phyloP scores from a whole-genome alignment of 345 rosid species.

The Eucalyptus grandis region DNA sequence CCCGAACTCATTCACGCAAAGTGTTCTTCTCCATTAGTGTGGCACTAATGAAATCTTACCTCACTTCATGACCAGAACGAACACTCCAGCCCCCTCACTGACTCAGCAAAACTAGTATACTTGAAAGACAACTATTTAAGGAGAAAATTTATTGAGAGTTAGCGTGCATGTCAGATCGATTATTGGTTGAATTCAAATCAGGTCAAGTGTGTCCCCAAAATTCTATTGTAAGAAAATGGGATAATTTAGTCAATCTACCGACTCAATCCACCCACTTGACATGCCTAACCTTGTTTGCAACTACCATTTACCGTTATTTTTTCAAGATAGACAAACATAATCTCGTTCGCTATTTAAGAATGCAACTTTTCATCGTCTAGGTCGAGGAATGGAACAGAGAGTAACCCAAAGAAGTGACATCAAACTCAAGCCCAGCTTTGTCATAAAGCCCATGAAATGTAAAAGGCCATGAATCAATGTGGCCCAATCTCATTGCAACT shows the following conservation, averaged over 20 bases:
- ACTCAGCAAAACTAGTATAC: not conserved
- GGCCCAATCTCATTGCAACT: not conserved
- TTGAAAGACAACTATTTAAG: not conserved
- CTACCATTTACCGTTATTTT: not conserved
- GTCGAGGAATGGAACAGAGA: not conserved
- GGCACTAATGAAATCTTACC: not conserved
- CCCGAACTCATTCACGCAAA: not conserved
- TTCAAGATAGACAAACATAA: not conserved
- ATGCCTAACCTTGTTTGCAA: not conserved
- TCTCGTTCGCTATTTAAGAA: not conserved
- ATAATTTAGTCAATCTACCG: too few species aligned
- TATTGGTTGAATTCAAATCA: accelerated
- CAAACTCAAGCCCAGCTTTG: not conserved
- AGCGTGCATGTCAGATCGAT: accelerated
- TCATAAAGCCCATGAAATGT: not conserved
- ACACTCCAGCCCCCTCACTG: not conserved
- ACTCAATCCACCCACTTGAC: not conserved
- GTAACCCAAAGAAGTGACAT: not conserved
- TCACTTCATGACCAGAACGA: not conserved
- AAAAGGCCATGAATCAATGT: not conserved
- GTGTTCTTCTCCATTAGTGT: not conserved
- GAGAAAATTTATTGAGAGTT: accelerated
- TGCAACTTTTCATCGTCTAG: not conserved
- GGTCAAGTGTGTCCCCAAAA: accelerated
- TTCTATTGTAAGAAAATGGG: not conserved